Base-by-base conservation (phyloP, 768 basidiomycete genomes). In the Trametes elegans region DNA sequence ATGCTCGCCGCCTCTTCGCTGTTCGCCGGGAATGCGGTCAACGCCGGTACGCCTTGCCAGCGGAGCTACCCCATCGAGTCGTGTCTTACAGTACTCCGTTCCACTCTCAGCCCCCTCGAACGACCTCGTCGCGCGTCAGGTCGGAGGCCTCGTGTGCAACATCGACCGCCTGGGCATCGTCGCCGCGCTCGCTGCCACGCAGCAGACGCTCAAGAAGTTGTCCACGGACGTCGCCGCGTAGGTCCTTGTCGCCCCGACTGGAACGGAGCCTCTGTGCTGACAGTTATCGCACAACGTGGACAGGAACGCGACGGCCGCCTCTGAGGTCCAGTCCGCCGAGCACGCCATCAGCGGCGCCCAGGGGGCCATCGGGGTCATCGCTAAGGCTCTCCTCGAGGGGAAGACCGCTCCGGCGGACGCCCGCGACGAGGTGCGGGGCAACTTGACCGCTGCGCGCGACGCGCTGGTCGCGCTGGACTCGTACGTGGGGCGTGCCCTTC, bases 91-190 rank as follows among this genome's bases (percentile, higher is more conserved):
- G 26, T 26, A 16, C 11, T 4, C 19, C 26, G 3, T 8, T 19
- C 5, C 40, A 6, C 19, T 7, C 5, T 23, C 14, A 59, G 57
- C 52, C 13, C 57, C 57, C 1, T 29, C 48, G 14, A 21, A 21
- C 4, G 47, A 39, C 29, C 51, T 39, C 19, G 38, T 32, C 13
- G 57, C 47, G 16, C 71, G 71, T 34, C 68, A 70, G 56, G 41
- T 70, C 24, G 71, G 71, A 21, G 57, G 66, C 60, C 39, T 73
- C 8, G 48, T 62, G 28, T 73, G 71, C 65, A 72, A 72, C 62
- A 19, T 69, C 50, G 66, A 66, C 49, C 68, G 71, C 50, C 48
- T 69, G 36, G 53, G 63, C 52, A 71, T 67, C 50, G 69, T 71
- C 26, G 52, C 63, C n/a, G 62, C 44, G 3, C 62, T 73, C 34